Evolutionary conservation across 2,329 filamentous ascomycete species (phyloP).

Genomic region (Chrysoporthe austroafricana): DNA sequence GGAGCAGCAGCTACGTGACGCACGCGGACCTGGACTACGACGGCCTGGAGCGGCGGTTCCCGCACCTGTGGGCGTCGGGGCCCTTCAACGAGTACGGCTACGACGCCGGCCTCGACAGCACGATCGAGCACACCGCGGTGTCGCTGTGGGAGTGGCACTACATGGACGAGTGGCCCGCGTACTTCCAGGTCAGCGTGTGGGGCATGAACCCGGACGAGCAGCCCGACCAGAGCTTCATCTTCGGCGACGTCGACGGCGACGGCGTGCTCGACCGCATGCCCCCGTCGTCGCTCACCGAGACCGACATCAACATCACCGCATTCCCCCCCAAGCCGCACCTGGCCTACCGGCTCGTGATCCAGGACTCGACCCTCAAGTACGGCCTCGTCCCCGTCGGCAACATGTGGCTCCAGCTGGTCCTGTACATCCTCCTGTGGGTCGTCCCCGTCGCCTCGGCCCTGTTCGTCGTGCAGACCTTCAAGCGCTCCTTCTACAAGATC

Average conservation of each 20-base stretch:
- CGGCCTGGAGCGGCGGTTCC: conserved; percentile 52
- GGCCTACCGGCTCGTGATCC: conserved; percentile 56
- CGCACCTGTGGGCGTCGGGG: conserved; percentile 65
- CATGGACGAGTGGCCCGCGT: conserved; percentile 64
- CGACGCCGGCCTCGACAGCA: conserved; percentile 59
- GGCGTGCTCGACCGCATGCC: conserved; percentile 64
- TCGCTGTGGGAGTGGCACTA: conserved; percentile 61
- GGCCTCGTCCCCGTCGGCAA: conserved; percentile 58
- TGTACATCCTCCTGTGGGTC: conserved; percentile 58
- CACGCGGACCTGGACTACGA: conserved; percentile 56
- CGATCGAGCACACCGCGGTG: conserved; percentile 50
- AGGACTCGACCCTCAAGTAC: conserved; percentile 58
- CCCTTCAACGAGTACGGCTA: conserved; percentile 65
- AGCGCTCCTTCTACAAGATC: conserved; percentile 54
- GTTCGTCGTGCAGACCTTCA: conserved; percentile 57
- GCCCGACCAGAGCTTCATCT: conserved; percentile 61
- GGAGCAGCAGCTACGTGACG: conserved; percentile 64
- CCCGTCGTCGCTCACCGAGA: conserved; percentile 57
- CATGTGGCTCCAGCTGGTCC: conserved; percentile 53
- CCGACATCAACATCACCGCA: conserved; percentile 60
- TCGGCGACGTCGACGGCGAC: conserved; percentile 63
- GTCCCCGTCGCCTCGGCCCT: conserved; percentile 55
- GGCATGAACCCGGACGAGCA: conserved; percentile 65
- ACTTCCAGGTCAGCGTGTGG: conserved; percentile 66
- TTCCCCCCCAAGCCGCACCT: conserved; percentile 56